Percentiles rank a stretch among this genome's conserved stretches.
These are phyloP conservation scores for Dovyalis caffra DNA, from an alignment of 345 rosid genomes.

Conservation along the genomic window DNA sequence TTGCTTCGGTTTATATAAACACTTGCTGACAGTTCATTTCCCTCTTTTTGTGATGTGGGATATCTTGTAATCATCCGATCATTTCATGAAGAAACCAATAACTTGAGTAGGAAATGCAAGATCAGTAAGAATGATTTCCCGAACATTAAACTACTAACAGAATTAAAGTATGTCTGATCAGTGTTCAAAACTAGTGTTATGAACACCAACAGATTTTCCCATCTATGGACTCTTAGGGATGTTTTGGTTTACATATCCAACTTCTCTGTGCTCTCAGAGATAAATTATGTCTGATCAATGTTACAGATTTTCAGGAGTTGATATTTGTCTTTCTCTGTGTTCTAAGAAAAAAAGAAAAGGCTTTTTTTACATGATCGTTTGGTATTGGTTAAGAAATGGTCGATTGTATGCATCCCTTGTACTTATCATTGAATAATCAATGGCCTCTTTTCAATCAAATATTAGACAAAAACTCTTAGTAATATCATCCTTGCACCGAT, in stretches of 20 bases:
- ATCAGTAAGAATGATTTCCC: background rate
- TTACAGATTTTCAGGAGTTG: background rate
- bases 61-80: background rate
- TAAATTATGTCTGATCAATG: slow-evolving; percentile 21
- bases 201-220: background rate
- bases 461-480: no score
- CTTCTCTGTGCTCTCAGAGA: no score
- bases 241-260: background rate
- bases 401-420: slow-evolving; percentile 16
- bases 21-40: background rate
- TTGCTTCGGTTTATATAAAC: background rate
- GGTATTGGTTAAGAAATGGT: background rate
- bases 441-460: no score
- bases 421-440: background rate
- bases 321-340: background rate
- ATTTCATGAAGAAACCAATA: background rate
- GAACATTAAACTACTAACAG: background rate
- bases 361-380: background rate
- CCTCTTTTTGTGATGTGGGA: background rate
- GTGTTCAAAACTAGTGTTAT: background rate
- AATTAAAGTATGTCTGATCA: background rate
- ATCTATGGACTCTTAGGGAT: no score
- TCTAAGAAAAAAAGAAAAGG: background rate
- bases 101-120: background rate
- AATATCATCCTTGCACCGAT: no score